These are phyloP conservation scores for Stemphylium beticola DNA, from an alignment of 2,329 filamentous ascomycete species.

Conservation along the genomic window DNA sequence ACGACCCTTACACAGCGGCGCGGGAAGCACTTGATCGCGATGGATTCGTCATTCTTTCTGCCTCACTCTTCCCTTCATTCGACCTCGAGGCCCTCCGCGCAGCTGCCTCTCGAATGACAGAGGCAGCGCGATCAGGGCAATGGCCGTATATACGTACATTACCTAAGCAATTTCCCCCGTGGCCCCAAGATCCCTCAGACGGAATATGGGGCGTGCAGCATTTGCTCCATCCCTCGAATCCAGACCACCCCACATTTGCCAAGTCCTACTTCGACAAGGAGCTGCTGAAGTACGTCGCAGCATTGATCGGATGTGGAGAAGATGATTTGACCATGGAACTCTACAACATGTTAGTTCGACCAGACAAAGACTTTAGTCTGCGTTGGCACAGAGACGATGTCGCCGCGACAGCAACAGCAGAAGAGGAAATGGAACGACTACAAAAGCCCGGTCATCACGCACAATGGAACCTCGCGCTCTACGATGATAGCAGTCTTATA, in stretches of 20 bases:
- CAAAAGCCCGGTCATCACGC: conserved; percentile 71
- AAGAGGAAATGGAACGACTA: conserved; percentile 71
- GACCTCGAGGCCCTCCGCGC: conserved; percentile 64
- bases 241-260: conserved; percentile 67
- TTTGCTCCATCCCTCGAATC: conserved; percentile 75
- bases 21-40: conserved; percentile 67
- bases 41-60: conserved; percentile 77
- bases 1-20: conserved; percentile 37
- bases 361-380: conserved; percentile 73
- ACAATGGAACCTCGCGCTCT: conserved; percentile 87
- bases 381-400: conserved; percentile 90
- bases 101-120: conserved; percentile 64
- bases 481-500: conserved; percentile 72
- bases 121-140: conserved; percentile 68
- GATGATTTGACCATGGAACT: conserved; percentile 82
- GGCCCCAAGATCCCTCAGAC: conserved; percentile 64
- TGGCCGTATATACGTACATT: conserved; percentile 86
- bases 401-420: conserved; percentile 65
- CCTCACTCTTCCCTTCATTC: conserved; percentile 61
- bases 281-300: conserved; percentile 67
- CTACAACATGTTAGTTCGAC: conserved; percentile 83
- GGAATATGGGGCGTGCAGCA: conserved; percentile 93
- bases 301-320: conserved; percentile 62
- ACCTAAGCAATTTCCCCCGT: conserved; percentile 90
- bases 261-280: conserved; percentile 73